Evolutionary conservation across 441 rosid species (phyloP).

Genomic region (Erodium moschatum): DNA sequence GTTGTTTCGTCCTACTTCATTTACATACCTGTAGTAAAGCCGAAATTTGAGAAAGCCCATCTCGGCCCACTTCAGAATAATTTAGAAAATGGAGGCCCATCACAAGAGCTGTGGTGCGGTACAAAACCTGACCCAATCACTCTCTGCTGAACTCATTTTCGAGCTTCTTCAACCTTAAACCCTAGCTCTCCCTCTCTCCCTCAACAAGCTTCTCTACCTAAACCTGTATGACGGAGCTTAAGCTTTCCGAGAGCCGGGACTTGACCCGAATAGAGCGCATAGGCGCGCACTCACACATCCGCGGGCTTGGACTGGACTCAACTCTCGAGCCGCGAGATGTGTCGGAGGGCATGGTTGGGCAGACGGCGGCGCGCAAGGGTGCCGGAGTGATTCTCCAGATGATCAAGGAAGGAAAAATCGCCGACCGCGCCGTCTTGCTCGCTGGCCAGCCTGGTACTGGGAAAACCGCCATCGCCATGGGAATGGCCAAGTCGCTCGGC

Average conservation of each 20-base stretch:
- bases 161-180: not conserved
- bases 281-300: constrained; percentile 28
- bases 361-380: constrained; percentile 70
- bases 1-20: no score
- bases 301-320: constrained; percentile 28
- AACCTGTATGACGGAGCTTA: constrained; percentile 23
- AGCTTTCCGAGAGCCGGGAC: constrained; percentile 22
- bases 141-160: not conserved
- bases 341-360: constrained; percentile 79
- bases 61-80: not conserved
- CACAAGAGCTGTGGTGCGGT: not conserved
- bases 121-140: not conserved
- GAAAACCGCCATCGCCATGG: constrained; percentile 92
- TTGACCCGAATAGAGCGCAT: constrained; percentile 27
- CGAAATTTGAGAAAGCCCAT: not conserved
- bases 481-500: constrained; percentile 92
- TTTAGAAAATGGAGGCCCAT: not conserved
- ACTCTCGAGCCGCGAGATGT: constrained; percentile 40
- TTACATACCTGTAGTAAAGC: no score
- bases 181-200: not conserved
- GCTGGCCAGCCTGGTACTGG: constrained; percentile 97
- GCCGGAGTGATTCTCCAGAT: constrained; percentile 86
- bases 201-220: not conserved
- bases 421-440: constrained; percentile 75
- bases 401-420: constrained; percentile 83